phyloP scores from a whole-genome alignment of 2,329 filamentous ascomycete genomes.

The Aspergillus udagawae region DNA sequence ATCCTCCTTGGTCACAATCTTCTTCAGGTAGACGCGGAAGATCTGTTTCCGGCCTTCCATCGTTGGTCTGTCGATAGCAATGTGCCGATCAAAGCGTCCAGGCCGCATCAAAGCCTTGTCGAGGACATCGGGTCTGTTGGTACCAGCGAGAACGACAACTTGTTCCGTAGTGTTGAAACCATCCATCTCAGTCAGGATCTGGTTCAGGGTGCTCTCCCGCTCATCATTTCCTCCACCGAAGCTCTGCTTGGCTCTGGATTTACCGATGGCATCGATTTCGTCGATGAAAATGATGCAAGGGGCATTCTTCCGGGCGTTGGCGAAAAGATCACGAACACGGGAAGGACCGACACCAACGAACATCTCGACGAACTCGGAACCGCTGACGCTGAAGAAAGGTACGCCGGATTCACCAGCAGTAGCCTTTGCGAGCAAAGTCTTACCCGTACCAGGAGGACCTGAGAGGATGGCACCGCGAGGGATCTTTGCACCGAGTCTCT shows the following conservation, averaged over 20 bases:
- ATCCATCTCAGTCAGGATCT: constrained; percentile 99
- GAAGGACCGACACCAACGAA: constrained; percentile 98
- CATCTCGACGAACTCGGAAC: constrained; percentile 99
- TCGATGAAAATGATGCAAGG: constrained; percentile 99
- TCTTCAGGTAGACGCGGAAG: constrained; percentile 88
- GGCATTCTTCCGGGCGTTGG: constrained; percentile 89
- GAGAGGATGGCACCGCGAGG: constrained; percentile 94
- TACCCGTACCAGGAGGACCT: constrained; percentile 97
- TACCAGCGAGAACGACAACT: constrained; percentile 93
- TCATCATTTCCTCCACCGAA: constrained; percentile 94
- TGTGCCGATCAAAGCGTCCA: constrained; percentile 94
- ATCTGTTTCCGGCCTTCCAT: constrained; percentile 97
- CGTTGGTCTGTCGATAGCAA: constrained; percentile 88
- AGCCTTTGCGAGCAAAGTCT: constrained; percentile 93
- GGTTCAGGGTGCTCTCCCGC: constrained; percentile 92
- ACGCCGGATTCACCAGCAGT: constrained; percentile 96
- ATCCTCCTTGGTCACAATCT: constrained; percentile 91
- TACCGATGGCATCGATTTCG: constrained; percentile 96
- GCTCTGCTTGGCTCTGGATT: constrained; percentile 76
- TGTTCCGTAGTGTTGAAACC: constrained; percentile 97
- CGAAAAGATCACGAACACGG: constrained; percentile 88
- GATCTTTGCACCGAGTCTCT: constrained; percentile 94
- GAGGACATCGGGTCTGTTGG: constrained; percentile 89
- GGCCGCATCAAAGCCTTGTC: constrained; percentile 96
- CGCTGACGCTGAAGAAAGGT: constrained; percentile 96